Conservation (phyloP, 1,284 basidiomycete genomes). For the Malassezia arunalokei region DNA sequence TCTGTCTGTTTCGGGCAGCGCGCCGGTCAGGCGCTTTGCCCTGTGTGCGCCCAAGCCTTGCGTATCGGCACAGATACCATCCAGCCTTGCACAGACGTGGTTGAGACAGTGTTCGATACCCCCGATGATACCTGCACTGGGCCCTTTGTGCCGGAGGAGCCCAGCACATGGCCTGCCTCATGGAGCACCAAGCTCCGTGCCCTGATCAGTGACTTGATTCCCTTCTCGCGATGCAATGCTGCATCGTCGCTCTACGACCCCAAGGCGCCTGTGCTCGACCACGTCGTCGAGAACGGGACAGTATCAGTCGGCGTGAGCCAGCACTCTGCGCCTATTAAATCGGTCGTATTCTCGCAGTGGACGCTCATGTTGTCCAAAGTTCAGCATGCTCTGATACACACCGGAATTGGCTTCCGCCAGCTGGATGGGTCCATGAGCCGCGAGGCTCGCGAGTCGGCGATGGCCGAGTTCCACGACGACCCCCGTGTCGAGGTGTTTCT, state of each 20-base stretch:
- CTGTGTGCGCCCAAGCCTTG: conserved; percentile 55
- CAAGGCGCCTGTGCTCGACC: conserved; percentile 30
- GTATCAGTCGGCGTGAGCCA: conserved; percentile 2
- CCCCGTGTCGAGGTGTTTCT: conserved; percentile 36
- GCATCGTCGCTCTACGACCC: conserved; percentile 31
- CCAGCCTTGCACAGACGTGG: conserved; percentile 22
- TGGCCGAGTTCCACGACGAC: conserved; percentile 31
- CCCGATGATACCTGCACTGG: neutral
- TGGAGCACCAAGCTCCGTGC: conserved; percentile 39
- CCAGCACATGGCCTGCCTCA: conserved; percentile 5
- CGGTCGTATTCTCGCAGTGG: conserved; percentile 50
- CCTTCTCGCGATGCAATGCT: conserved; percentile 39
- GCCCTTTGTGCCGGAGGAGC: conserved; percentile 5
- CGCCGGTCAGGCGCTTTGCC: conserved; percentile 50
- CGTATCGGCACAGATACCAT: conserved; percentile 27
- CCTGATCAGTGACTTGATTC: conserved; percentile 34
- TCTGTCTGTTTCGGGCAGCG: conserved; percentile 44
- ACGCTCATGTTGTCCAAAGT: conserved; percentile 43
- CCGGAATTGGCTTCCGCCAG: conserved; percentile 29
- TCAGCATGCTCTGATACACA: conserved; percentile 25
- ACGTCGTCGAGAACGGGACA: conserved; percentile 16
- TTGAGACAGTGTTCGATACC: neutral
- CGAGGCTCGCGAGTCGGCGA: conserved; percentile 21
- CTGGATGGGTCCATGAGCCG: conserved; percentile 42
- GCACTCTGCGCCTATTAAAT: conserved; percentile 37